phyloP scores from a whole-genome alignment of 305 asterid species.

The Plantago lanceolata region DNA sequence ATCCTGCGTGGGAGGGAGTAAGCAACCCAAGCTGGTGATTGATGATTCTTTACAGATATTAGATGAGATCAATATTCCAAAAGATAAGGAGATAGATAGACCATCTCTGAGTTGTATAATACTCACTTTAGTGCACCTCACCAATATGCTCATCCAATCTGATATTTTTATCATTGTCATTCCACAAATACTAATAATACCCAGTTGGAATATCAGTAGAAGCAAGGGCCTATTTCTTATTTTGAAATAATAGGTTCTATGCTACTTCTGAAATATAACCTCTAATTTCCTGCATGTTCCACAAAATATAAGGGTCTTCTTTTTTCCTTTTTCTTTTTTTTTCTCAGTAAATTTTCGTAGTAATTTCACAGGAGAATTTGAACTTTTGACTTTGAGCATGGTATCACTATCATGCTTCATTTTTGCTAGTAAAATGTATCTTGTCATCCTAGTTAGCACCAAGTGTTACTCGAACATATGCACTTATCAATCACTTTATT shows the following conservation, averaged over 20 bases:
- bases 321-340: no score
- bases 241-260: background rate
- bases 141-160: background rate
- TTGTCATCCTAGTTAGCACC: background rate
- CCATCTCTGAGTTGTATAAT: background rate
- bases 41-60: conserved; percentile 2
- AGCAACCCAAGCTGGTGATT: background rate
- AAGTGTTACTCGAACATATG: background rate
- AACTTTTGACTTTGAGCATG: background rate
- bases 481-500: background rate
- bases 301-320: no score
- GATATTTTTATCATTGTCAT: background rate
- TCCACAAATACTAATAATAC: background rate
- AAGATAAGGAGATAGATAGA: conserved; percentile 11
- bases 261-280: background rate
- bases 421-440: background rate
- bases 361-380: background rate
- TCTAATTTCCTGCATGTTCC: no score
- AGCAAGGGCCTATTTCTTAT: background rate
- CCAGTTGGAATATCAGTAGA: background rate
- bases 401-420: background rate
- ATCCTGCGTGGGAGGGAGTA: background rate
- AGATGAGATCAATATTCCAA: conserved; percentile 10
- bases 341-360: background rate
- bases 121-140: background rate